These are phyloP conservation scores for Stemphylium beticola DNA, from an alignment of 2,329 filamentous ascomycete genomes.

Conservation along the genomic window DNA sequence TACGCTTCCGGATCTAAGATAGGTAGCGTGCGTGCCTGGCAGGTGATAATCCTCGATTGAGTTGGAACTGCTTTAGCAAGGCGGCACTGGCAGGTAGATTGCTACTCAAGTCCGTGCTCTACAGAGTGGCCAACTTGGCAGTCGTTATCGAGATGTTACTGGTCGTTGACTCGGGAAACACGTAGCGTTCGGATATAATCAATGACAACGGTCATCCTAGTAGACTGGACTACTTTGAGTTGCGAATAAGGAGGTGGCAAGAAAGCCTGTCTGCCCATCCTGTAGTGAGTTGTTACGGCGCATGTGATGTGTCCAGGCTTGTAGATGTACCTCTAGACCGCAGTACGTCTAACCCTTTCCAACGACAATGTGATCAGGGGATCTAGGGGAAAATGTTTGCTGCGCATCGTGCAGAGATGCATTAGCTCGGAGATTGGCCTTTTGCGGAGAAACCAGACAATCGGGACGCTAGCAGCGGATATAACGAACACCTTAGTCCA, in stretches of 20 bases:
- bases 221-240: neutral
- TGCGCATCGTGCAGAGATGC: conserved; percentile 6
- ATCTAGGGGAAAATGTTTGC: neutral
- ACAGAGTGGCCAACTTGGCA: conserved; percentile 18
- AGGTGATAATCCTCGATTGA: conserved; percentile 9
- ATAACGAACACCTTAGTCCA: neutral
- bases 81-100: conserved; percentile 4
- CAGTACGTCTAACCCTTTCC: neutral
- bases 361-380: neutral
- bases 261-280: neutral
- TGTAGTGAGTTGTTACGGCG: neutral
- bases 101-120: conserved; percentile 10
- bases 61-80: conserved; percentile 4
- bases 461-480: conserved; percentile 8
- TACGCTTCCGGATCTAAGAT: neutral
- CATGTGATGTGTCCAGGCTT: conserved; percentile 6
- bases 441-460: neutral
- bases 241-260: neutral
- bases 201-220: neutral
- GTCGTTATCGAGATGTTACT: conserved; percentile 7
- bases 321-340: neutral
- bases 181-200: neutral
- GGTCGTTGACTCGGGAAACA: neutral
- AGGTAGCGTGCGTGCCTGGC: conserved; percentile 6
- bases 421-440: conserved; percentile 1